Conservation (phyloP, 148 eudicot genomes). For the Rhododendron griersonianum region DNA sequence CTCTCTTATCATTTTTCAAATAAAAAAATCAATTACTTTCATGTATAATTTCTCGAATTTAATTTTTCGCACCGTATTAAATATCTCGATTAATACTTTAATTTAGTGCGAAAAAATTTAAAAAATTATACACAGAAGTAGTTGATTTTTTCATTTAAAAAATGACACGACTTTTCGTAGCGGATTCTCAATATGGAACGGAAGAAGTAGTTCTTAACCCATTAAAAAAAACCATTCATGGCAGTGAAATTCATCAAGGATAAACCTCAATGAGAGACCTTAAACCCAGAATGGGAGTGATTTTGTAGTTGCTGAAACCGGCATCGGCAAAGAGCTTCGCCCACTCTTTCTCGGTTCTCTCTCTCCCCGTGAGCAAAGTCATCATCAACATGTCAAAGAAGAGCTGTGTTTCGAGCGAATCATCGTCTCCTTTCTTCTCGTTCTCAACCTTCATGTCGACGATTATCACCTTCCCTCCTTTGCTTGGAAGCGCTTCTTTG, state of each 20-base stretch:
- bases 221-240: background rate
- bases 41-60: too few relatives aligned
- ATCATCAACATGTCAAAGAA: slow-evolving; percentile 15
- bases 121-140: too few relatives aligned
- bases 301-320: slow-evolving; percentile 10
- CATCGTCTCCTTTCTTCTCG: background rate
- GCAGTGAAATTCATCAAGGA: background rate
- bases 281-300: slow-evolving; percentile 7
- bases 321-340: background rate
- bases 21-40: too few relatives aligned
- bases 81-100: too few relatives aligned
- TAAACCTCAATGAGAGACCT: slow-evolving; percentile 16
- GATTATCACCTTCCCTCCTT: slow-evolving; percentile 16
- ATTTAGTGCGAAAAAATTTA: too few relatives aligned
- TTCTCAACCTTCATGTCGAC: slow-evolving; percentile 11
- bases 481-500: slow-evolving; percentile 14
- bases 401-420: background rate
- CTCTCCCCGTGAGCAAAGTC: background rate
- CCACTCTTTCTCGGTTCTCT: slow-evolving; percentile 15
- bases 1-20: too few relatives aligned
- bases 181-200: too few relatives aligned
- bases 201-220: too few relatives aligned
- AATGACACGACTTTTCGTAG: too few relatives aligned
- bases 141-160: too few relatives aligned
- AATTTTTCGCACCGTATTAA: too few relatives aligned